Base-by-base conservation (phyloP, 805 yeast species). In the Candida nanaspora region DNA sequence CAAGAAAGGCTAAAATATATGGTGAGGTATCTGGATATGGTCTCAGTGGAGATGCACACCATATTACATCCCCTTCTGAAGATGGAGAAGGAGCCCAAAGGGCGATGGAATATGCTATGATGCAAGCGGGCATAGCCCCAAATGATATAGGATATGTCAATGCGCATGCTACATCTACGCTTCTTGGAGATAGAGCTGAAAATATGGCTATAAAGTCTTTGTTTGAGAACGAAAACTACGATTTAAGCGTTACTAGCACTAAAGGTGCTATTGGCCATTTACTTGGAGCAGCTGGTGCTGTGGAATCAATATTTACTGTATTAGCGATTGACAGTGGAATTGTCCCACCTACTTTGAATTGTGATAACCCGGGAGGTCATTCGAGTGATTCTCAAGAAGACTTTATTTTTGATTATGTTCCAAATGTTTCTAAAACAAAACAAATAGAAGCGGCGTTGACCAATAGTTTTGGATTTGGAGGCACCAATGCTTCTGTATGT, bases 391-490 rank as follows among this genome's bases (percentile, higher is more conserved):
- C 58, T 9, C 52, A 58, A 1, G 62, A 51, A 2, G 63, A 62
- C 27, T 76, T 75, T 47, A 57, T 63, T 2, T 67, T 75, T 43
- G 80, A 84, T 54, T 83, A 82, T 50, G 80, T 82, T 6, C 71
- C 76, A 1, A 63, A 74, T 27, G 46, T 52, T 11, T 68, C 83
- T 9, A 53, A 65, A 34, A 38, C 49, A 13, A 66, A 58, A 20
- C 51, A 58, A 2, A 56, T 84, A 4, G 52, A 71, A 3, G 70
- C 74, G 47, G 97, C 91, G 0, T 46, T 93, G 50, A 77, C 87
- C 37, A 93, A 93, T 55, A 86, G 96, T 51, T 91, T 94, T 63
- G 99, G 98, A 0, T 93, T 93, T 65, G 99, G 99, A 7, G 99
- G 99, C 8, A 86, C 94, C 5, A 93, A 93, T 59, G 82, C 94